Base-by-base conservation (phyloP, 345 rosid genomes). In the Lumnitzera racemosa region DNA sequence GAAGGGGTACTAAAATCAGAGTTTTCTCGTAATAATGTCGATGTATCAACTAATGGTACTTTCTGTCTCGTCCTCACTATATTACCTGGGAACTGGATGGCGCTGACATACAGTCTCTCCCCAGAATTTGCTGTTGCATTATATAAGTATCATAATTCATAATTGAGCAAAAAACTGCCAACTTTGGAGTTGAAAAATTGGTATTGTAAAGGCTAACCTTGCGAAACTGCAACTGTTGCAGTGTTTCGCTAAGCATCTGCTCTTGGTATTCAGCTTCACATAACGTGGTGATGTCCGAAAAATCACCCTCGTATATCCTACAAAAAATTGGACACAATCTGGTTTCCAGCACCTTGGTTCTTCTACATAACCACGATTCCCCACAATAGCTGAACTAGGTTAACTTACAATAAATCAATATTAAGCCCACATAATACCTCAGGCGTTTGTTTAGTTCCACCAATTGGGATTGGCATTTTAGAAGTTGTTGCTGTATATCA, bases 291-390 rank as follows among this genome's bases (percentile, higher is more conserved):
- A 70, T 65, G 48, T 75, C 65, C 36, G 72, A 67, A 61, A 53
- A 48, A 52, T 77, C 59, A 4, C 73, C 76, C 51, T 81, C 76
- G 49, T 70, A 73, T 53, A 75, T 61, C 53, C 85, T 77, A 47
- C 24, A 63, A 46, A 12, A 43, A 47, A 47, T 12, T 15, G 20
- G 12, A 47, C 17, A 46, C 31, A 46, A 47, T 24, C 43, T 4
- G 11, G 4, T 27, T 36, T 36, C 4, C 43, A 36, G 7, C 11
- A 9, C 43, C 43, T 36, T 36, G 7, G 43, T 36, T 36, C 43
- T 5, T 36, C 5, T 36, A 36, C 4, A 27, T 27, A 3, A 27
- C 31, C 31, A 3, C 31, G 0, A 27, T 27, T 27, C 31, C 4
- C 31, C 31, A 27, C 31, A 3, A 27, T 27, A 27, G 31, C 31